phyloP scores from a whole-genome alignment of 306 rosid genomes.

The Vachellia collinsii region DNA sequence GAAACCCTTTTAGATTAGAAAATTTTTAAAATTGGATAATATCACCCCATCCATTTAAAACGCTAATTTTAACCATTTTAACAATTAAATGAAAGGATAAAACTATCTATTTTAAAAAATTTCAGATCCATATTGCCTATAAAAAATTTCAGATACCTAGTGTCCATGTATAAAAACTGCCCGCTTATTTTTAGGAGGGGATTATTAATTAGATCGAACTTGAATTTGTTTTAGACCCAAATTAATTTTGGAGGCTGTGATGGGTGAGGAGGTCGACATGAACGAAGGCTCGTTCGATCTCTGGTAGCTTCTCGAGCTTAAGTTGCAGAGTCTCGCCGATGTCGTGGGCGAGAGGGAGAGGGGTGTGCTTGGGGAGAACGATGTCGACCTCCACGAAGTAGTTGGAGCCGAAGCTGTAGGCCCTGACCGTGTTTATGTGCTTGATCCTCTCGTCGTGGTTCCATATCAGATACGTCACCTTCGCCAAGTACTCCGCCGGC shows the following conservation, averaged over 20 bases:
- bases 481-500: constrained; percentile 82
- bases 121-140: too few species aligned
- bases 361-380: constrained; percentile 66
- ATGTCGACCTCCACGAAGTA: constrained; percentile 92
- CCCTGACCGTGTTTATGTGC: constrained; percentile 80
- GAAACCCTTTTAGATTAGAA: too few species aligned
- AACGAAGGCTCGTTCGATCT: constrained; percentile 90
- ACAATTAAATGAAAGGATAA: too few species aligned
- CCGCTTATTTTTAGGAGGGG: too few species aligned
- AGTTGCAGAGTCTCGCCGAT: constrained; percentile 91
- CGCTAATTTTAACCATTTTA: too few species aligned
- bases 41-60: too few species aligned
- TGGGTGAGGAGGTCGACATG: constrained; percentile 65
- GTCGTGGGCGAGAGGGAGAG: constrained; percentile 72
- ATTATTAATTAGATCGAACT: too few species aligned
- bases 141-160: too few species aligned
- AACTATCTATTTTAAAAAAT: too few species aligned
- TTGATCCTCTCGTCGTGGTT: constrained; percentile 76
- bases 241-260: neutral
- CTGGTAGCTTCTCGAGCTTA: constrained; percentile 78
- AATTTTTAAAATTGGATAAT: too few species aligned
- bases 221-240: too few species aligned
- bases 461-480: constrained; percentile 82
- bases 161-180: too few species aligned
- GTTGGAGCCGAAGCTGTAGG: constrained; percentile 74